These are phyloP conservation scores for Intubia oerlemansii DNA, from an alignment of 2,329 filamentous ascomycete species.

Conservation along the genomic window DNA sequence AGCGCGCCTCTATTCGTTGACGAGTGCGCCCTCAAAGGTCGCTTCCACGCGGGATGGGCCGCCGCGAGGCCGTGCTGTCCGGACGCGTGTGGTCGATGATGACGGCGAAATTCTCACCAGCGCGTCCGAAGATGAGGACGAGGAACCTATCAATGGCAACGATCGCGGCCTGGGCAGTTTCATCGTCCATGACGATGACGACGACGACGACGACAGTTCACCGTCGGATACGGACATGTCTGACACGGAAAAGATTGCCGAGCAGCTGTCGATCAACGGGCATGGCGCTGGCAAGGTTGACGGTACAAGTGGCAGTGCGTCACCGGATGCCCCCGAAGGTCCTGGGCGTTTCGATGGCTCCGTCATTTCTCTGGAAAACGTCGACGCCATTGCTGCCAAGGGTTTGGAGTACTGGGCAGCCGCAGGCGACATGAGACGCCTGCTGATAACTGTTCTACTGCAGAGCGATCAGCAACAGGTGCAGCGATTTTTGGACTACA, in stretches of 20 bases:
- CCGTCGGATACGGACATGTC: too few relatives aligned
- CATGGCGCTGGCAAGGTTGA: too few relatives aligned
- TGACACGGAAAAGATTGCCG: too few relatives aligned
- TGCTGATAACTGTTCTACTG: conserved; percentile 7
- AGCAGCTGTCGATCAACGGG: too few relatives aligned
- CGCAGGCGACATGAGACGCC: conserved; percentile 2
- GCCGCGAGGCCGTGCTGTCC: neutral
- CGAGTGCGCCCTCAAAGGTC: conserved; percentile 12
- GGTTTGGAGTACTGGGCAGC: conserved; percentile 6
- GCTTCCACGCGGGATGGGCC: neutral
- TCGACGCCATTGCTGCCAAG: conserved; percentile 4
- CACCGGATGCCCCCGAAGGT: too few relatives aligned
- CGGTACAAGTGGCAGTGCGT: too few relatives aligned
- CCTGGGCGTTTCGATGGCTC: too few relatives aligned
- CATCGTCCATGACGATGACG: neutral
- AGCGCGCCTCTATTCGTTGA: conserved; percentile 15
- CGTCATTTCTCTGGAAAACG: too few relatives aligned
- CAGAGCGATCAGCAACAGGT: conserved; percentile 1
- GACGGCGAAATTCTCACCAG: conserved; percentile 30
- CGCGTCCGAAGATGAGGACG: conserved; percentile 13
- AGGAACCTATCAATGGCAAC: too few relatives aligned
- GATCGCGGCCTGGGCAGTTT: neutral
- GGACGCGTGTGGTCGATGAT: conserved; percentile 9
- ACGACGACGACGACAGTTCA: neutral
- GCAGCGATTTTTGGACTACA: conserved; percentile 1